These are phyloP conservation scores for Penicillium herquei DNA, from an alignment of 495 filamentous ascomycete species.

Conservation along the genomic window DNA sequence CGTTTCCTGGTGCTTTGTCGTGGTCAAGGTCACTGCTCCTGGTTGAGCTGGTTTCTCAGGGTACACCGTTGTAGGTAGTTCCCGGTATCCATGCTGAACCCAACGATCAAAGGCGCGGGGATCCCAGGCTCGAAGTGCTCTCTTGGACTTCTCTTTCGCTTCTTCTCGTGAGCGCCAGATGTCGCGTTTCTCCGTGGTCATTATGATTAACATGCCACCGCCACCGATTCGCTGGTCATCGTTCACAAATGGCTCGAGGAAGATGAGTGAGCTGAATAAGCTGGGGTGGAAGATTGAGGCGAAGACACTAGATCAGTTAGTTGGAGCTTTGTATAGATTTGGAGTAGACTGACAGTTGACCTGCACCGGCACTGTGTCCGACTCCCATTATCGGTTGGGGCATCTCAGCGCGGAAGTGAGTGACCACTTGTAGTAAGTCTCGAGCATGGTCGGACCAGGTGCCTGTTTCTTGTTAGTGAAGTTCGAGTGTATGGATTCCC, in stretches of 20 bases:
- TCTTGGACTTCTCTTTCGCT: slow-evolving; percentile 42
- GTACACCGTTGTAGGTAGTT: slow-evolving; percentile 48
- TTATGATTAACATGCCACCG: neutral
- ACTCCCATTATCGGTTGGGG: slow-evolving; percentile 58
- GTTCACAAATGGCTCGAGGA: slow-evolving; percentile 66
- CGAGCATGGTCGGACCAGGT: slow-evolving; percentile 73
- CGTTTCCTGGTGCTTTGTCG: slow-evolving; percentile 49
- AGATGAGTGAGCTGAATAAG: slow-evolving; percentile 56
- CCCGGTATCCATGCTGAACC: slow-evolving; percentile 53
- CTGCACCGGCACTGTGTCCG: slow-evolving; percentile 70
- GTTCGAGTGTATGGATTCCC: neutral
- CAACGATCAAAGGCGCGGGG: slow-evolving; percentile 56
- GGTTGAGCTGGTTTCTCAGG: slow-evolving; percentile 17
- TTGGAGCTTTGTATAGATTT: neutral
- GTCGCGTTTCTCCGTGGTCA: neutral
- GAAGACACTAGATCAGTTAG: slow-evolving; percentile 13
- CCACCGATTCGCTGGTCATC: neutral
- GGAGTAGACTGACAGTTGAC: neutral
- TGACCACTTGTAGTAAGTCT: slow-evolving; percentile 74
- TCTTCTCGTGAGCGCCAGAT: slow-evolving; percentile 54
- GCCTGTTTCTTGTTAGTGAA: neutral
- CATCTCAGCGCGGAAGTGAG: slow-evolving; percentile 70
- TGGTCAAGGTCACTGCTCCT: slow-evolving; percentile 45
- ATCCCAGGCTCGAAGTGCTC: slow-evolving; percentile 64
- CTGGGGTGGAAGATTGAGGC: slow-evolving; percentile 66